phyloP scores from a whole-genome alignment of 1,139 yeast species.

The Magnusiomyces tetraspermus region DNA sequence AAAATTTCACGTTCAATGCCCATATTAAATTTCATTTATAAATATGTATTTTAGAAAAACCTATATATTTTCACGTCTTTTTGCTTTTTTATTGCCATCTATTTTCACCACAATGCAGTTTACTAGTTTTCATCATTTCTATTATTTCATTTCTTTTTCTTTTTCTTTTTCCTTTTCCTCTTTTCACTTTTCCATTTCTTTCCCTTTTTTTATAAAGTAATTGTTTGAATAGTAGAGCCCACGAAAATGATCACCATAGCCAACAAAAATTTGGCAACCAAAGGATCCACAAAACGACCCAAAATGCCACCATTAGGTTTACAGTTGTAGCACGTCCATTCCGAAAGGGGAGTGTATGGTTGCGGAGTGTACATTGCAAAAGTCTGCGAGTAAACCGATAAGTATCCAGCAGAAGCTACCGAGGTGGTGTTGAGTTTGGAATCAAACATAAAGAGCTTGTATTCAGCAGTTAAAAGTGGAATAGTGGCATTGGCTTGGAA shows the following conservation, averaged over 20 bases:
- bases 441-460: slow-evolving; percentile 33
- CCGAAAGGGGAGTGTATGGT: slow-evolving; percentile 27
- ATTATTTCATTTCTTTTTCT: too few relatives aligned
- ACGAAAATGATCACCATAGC: slow-evolving; percentile 16
- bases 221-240: slow-evolving; percentile 14
- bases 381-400: slow-evolving; percentile 25
- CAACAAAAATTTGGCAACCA: slow-evolving; percentile 17
- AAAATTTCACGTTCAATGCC: too few relatives aligned
- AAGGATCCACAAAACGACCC: slow-evolving; percentile 15
- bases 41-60: too few relatives aligned
- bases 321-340: slow-evolving; percentile 19
- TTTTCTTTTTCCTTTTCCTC: too few relatives aligned
- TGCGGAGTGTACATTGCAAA: slow-evolving; percentile 35
- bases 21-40: too few relatives aligned
- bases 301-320: slow-evolving; percentile 13
- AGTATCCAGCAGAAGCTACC: slow-evolving; percentile 30
- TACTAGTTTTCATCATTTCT: too few relatives aligned
- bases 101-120: too few relatives aligned
- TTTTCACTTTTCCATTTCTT: too few relatives aligned
- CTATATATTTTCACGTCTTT: too few relatives aligned
- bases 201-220: slow-evolving; percentile 6
- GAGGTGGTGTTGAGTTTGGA: slow-evolving; percentile 25
- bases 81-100: too few relatives aligned
- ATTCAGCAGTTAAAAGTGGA: slow-evolving; percentile 31
- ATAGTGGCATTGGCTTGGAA: slow-evolving; percentile 26